Base-by-base conservation (phyloP, 805 yeast species). In the Lachancea waltii region DNA sequence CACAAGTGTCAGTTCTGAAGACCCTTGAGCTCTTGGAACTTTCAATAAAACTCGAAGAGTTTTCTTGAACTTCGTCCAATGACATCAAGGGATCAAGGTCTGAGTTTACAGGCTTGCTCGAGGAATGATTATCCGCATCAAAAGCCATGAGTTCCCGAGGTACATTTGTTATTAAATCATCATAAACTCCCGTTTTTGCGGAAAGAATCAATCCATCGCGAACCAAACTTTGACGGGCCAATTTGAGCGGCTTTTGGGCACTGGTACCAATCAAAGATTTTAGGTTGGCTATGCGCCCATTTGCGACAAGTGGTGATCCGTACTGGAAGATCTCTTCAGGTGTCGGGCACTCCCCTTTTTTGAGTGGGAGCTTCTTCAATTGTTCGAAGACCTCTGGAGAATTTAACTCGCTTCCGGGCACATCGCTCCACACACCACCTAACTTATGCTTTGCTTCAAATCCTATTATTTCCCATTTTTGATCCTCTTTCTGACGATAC, bases 401-500 rank as follows among this genome's bases (percentile, higher is more conserved):
- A 5, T 40, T 36, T 19, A 44, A 30, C 10, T 35, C n/a, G 9
- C 33, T 29, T 3, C 50, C 50, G 2, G 52, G 52, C 8, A 35
- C 27, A 33, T 46, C 52, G 25, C 56, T 47, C 75, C 75, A 70
- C 5, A 68, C 63, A 1, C 75, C 76, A n/a, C 75, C 76, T 20
- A 69, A 53, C 17, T 47, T 53, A 7, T 45, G 25, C 33, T 65
- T 67, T 40, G 66, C 71, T 45, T 70, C 76, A 49, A 69, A 70
- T 1, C 65, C 73, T 10, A 66, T 67, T 32, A 58, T 52, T 7
- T 55, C 49, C 42, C 42, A 38, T 11, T 28, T 18, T 10, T 32
- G 29, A 38, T 5, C 13, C 7, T 65, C 65, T 16, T 50, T 52
- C 1, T 35, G 33, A 28, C 41, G 42, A 17, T 36, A 31, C 14